Base-by-base conservation (phyloP, 2,329 filamentous ascomycete species). In the Orbilia ellipsospora region DNA sequence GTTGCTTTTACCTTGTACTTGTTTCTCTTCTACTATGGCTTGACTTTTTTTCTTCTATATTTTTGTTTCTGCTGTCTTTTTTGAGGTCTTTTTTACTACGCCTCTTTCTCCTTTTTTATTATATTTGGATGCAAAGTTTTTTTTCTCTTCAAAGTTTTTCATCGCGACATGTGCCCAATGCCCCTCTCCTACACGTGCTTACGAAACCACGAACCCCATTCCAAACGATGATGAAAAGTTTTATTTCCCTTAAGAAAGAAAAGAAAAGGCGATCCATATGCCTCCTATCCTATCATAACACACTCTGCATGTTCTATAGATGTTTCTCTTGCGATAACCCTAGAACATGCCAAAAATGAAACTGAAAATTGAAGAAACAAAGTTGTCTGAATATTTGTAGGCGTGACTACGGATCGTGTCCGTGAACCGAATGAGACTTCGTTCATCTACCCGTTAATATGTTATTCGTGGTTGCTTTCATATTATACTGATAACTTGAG, bases 21-120 rank as follows among this genome's bases (percentile, higher is more conserved):
- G 23, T 69, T 63, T 57, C 57, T 69, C 50, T 56, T 67, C 54
- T 74, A 59, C 60, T 44, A 60, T 61, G 55, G 59, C 59, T 40
- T 67, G 67, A 57, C 16, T 28, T 26, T 70, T 48, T 50, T 59
- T 60, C 55, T 62, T 63, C 50, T 18, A 60, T 23, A 20, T 12
- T 2, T 52, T 52, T 28, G 31, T 36, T 50, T 4, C 10, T 36
- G 31, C 31, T 36, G 8, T 61, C 63, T n/a, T 18, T 18, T 20
- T 13, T 44, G 16, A 59, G 23, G 31, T 31, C 44, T 12, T 28
- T 68, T 26, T 55, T 52, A 52, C 51, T 67, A 26, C 50, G 16
- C 56, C 18, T 63, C 50, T 73, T 44, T 51, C 8, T 48, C 13
- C 44, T 59, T 66, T 57, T 48, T n/a, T 51, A 56, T 23, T 31